Percentiles rank a stretch among this genome's conserved stretches.
These are phyloP conservation scores for Plasmodium inui DNA, from an alignment of 169 alveolate genomes.

Conservation along the genomic window DNA sequence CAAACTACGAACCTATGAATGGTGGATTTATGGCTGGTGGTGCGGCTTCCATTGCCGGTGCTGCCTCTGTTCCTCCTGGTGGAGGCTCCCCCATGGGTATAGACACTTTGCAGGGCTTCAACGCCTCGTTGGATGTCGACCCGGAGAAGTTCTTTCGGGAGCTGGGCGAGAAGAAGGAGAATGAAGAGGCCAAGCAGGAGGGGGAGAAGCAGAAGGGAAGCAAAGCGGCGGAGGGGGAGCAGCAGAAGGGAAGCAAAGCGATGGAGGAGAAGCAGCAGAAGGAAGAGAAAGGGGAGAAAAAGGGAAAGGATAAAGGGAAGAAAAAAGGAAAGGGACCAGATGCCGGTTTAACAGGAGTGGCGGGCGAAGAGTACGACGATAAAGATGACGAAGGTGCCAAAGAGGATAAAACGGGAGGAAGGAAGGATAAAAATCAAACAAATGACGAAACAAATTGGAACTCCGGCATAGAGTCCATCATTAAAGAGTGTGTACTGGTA, in stretches of 20 bases:
- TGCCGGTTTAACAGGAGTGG: not conserved
- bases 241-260: not conserved
- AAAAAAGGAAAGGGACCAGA: not conserved
- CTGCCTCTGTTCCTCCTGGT: not conserved
- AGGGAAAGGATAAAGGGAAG: too few relatives aligned
- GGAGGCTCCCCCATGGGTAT: not conserved
- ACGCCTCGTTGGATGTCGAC: constrained; percentile 50
- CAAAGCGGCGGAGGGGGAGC: not conserved
- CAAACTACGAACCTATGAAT: not conserved
- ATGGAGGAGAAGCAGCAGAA: not conserved
- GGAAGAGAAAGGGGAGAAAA: not conserved
- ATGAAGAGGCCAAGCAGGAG: constrained; percentile 27
- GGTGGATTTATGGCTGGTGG: not conserved
- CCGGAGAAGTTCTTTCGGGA: constrained; percentile 84
- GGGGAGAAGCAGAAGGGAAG: not conserved
- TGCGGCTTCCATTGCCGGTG: not conserved
- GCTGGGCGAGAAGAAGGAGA: constrained; percentile 77
- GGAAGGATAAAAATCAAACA: not conserved
- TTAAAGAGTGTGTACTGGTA: constrained; percentile 76
- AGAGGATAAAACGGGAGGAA: not conserved
- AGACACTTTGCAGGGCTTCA: not conserved
- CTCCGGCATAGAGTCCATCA: constrained; percentile 67
- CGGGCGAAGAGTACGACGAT: not conserved
- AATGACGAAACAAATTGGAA: constrained; percentile 28
- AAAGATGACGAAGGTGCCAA: not conserved